A percentile compares a stretch with the other conserved stretches of the same genome.
phyloP scores from a whole-genome alignment of 116 monocot genomes.

The Posidonia oceanica region DNA sequence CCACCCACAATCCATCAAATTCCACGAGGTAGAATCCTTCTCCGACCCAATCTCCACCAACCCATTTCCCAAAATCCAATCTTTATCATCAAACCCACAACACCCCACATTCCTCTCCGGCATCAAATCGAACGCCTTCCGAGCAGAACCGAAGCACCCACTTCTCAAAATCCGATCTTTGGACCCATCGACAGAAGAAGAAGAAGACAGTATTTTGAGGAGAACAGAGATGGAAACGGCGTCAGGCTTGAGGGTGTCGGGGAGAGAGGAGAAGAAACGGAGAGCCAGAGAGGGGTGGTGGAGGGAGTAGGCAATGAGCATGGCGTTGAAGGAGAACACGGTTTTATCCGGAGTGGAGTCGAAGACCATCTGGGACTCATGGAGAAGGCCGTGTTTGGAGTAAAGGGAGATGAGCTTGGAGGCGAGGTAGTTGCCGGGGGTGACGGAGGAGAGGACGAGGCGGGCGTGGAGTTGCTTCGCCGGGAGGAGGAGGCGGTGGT shows the following conservation, averaged over 20 bases:
- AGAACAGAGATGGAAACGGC: no score
- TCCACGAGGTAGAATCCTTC: background rate
- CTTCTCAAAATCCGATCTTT: no score
- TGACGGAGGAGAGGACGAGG: conserved; percentile 33
- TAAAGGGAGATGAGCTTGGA: conserved; percentile 65
- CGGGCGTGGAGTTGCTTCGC: conserved; percentile 51
- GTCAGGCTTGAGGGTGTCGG: no score
- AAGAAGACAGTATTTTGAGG: no score
- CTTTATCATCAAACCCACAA: no score
- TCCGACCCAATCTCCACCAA: background rate
- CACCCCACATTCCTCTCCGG: background rate
- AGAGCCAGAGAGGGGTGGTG: no score
- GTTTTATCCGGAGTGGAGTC: conserved; percentile 35
- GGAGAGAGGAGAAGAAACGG: no score
- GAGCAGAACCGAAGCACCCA: background rate
- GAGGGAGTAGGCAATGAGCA: no score
- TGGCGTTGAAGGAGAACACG: no score
- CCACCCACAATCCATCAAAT: background rate
- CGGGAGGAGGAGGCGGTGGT: conserved; percentile 17
- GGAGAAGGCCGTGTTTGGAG: conserved; percentile 32
- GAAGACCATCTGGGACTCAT: conserved; percentile 44
- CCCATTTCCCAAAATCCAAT: background rate
- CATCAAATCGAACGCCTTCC: background rate
- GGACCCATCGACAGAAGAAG: no score
- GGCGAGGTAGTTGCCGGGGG: conserved; percentile 54